phyloP scores from a whole-genome alignment of 2,329 filamentous ascomycete genomes.

The Fulvia fulva region DNA sequence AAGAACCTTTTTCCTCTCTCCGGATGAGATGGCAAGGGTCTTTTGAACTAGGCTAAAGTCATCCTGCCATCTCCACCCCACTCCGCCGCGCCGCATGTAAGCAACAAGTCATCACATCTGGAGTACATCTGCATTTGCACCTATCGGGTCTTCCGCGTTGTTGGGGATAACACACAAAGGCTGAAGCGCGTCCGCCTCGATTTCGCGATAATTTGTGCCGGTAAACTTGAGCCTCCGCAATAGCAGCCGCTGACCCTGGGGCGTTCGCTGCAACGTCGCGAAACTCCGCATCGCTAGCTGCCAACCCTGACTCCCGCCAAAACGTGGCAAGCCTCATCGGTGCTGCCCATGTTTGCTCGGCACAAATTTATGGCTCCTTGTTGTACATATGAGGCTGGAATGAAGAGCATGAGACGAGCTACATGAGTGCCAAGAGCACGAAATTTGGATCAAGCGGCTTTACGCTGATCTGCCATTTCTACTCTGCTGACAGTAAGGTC shows the following conservation, averaged over 20 bases:
- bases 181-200: neutral
- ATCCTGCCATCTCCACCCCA: neutral
- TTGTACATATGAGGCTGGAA: neutral
- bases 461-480: too few species aligned
- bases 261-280: too few species aligned
- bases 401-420: neutral
- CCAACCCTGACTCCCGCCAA: too few species aligned
- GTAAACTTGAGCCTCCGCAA: too few species aligned
- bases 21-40: neutral
- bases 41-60: neutral
- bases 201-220: neutral
- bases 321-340: too few species aligned
- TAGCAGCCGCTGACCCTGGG: too few species aligned
- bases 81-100: neutral
- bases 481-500: too few species aligned
- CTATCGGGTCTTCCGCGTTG: neutral
- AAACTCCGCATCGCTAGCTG: too few species aligned
- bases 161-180: neutral
- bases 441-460: too few species aligned
- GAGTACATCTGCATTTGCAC: neutral
- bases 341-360: neutral
- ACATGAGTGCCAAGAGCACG: too few species aligned
- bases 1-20: neutral
- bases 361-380: too few species aligned
- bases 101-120: neutral